Percentiles rank a stretch among this genome's conserved stretches.
These are phyloP conservation scores for Boletales sp. DNA, from an alignment of 768 basidiomycete species.

Conservation along the genomic window DNA sequence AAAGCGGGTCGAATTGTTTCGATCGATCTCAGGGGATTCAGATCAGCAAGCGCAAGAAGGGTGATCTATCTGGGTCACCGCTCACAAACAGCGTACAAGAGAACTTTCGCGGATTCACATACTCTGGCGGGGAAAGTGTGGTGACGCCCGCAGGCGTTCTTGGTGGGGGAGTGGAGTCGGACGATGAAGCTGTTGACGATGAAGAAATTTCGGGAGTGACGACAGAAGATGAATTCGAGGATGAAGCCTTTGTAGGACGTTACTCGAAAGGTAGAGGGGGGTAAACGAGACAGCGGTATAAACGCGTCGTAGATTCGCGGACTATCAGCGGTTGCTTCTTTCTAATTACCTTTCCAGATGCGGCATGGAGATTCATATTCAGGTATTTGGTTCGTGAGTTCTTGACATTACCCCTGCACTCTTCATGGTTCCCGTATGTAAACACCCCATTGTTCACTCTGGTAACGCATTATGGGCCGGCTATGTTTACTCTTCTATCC, in stretches of 20 bases:
- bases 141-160: constrained; percentile 42
- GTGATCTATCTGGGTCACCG: constrained; percentile 53
- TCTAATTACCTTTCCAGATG: constrained; percentile 1
- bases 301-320: constrained; percentile 13
- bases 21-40: constrained; percentile 39
- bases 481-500: constrained; percentile 3
- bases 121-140: constrained; percentile 71
- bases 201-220: constrained; percentile 47
- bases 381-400: constrained; percentile 11
- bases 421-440: constrained; percentile 2
- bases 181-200: constrained; percentile 46
- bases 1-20: constrained; percentile 17
- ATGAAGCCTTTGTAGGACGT: constrained; percentile 62
- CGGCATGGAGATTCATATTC: constrained; percentile 13
- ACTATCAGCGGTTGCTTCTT: constrained; percentile 10
- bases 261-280: constrained; percentile 57
- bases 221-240: constrained; percentile 78
- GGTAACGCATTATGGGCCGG: constrained; percentile 7
- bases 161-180: constrained; percentile 26
- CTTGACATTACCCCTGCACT: constrained; percentile 4
- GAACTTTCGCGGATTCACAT: constrained; percentile 95
- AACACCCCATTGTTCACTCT: constrained; percentile 1
- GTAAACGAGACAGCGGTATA: constrained; percentile 32
- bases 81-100: constrained; percentile 92
- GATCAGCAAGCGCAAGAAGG: constrained; percentile 48